Evolutionary conservation across 768 basidiomycete genomes (phyloP).

Genomic region (Lepiota subincarnata): DNA sequence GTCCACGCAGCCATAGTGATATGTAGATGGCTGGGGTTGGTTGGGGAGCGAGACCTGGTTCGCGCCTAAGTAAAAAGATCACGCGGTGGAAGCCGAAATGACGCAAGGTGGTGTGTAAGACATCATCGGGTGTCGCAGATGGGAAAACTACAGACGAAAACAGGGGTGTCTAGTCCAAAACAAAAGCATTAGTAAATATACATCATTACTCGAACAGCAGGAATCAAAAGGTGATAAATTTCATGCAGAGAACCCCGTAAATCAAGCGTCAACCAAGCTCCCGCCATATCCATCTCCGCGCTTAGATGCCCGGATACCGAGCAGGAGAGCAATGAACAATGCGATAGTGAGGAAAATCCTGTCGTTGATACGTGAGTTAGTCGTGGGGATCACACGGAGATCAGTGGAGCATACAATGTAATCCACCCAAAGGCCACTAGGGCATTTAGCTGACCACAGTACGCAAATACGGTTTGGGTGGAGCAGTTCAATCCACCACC

Average conservation of each 20-base stretch:
- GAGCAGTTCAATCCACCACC: conserved; percentile 70
- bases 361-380: not conserved
- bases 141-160: too few species aligned
- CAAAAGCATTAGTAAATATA: too few species aligned
- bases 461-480: conserved; percentile 43
- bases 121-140: too few species aligned
- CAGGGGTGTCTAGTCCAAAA: too few species aligned
- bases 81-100: too few species aligned
- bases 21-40: not conserved
- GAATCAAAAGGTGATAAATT: not conserved
- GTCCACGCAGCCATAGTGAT: conserved; percentile 2
- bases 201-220: not conserved
- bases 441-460: conserved; percentile 77
- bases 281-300: conserved; percentile 68
- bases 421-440: conserved; percentile 74
- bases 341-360: conserved; percentile 67
- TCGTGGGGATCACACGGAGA: not conserved
- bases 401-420: conserved; percentile 47
- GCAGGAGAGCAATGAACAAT: conserved; percentile 39
- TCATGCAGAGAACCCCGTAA: not conserved
- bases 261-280: conserved; percentile 12
- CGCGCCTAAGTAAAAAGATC: too few species aligned
- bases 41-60: too few species aligned
- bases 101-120: too few species aligned
- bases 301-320: conserved; percentile 54